Conservation (phyloP, 495 filamentous ascomycete species). For the Penicillium taxi region DNA sequence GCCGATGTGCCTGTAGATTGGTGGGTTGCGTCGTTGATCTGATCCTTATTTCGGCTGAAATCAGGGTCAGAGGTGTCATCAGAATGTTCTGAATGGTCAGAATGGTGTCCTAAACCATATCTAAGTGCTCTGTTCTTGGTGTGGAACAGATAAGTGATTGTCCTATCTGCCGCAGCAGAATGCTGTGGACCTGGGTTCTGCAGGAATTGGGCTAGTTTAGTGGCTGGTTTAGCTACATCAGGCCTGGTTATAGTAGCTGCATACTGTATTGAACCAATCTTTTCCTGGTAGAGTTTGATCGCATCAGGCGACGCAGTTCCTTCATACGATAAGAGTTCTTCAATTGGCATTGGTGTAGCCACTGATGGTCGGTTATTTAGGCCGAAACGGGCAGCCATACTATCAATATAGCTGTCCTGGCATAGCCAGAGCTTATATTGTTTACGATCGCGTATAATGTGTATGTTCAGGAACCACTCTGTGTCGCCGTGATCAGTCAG, state of each 20-base stretch:
- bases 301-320: neutral
- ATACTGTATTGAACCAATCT: conserved; percentile 21
- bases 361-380: neutral
- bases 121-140: conserved; percentile 5
- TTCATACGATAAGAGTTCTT: conserved; percentile 1
- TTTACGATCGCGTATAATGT: conserved; percentile 8
- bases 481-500: conserved; percentile 7
- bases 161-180: conserved; percentile 3
- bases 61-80: neutral
- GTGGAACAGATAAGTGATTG: conserved; percentile 12
- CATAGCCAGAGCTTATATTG: conserved; percentile 12
- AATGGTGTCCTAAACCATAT: neutral
- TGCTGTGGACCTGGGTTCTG: conserved; percentile 15
- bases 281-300: conserved; percentile 17
- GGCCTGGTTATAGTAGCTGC: conserved; percentile 14
- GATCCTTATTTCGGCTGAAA: no score
- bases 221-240: conserved; percentile 10
- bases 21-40: no score
- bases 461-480: conserved; percentile 14
- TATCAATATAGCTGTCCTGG: conserved; percentile 15
- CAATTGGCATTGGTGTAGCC: conserved; percentile 5
- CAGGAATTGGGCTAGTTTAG: conserved; percentile 12
- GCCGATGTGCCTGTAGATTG: no score
- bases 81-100: no score
- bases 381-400: conserved; percentile 10